These are phyloP conservation scores for Silene coronaria DNA, from an alignment of 179 eudicot genomes.

Conservation along the genomic window DNA sequence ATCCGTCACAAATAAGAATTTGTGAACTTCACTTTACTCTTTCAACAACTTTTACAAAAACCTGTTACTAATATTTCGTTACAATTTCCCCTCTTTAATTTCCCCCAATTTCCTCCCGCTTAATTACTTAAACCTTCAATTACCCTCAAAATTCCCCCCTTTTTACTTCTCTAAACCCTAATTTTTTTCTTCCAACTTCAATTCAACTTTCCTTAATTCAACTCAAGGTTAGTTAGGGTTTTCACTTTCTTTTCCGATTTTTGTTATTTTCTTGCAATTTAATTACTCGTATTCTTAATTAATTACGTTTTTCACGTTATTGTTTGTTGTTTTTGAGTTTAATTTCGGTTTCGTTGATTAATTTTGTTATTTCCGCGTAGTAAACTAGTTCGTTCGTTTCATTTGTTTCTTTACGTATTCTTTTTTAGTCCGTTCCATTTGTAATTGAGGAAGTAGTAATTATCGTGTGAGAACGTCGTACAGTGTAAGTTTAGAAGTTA, in stretches of 20 bases:
- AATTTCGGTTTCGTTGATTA: background rate
- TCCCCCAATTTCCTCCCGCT: background rate
- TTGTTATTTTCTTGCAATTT: background rate
- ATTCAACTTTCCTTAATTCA: background rate
- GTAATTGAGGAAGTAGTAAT: no score
- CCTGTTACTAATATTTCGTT: background rate
- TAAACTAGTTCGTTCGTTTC: no score
- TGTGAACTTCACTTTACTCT: no score
- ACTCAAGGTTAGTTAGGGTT: constrained; percentile 8
- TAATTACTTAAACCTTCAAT: background rate
- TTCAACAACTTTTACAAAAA: background rate
- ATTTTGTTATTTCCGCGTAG: background rate
- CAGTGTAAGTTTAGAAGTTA: background rate
- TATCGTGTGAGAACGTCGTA: no score
- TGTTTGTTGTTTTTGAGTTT: background rate
- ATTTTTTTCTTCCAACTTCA: background rate
- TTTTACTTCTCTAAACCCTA: constrained; percentile 10
- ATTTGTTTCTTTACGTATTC: no score
- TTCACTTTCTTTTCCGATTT: background rate
- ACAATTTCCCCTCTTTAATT: background rate
- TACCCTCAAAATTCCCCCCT: background rate
- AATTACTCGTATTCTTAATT: background rate
- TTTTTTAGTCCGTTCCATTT: no score
- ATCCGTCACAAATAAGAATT: no score
- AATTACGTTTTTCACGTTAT: background rate